A percentile compares a stretch with the other conserved stretches of the same genome.
These are phyloP conservation scores for Tricholoma hemisulphureum DNA, from an alignment of 768 basidiomycete species.

Conservation along the genomic window DNA sequence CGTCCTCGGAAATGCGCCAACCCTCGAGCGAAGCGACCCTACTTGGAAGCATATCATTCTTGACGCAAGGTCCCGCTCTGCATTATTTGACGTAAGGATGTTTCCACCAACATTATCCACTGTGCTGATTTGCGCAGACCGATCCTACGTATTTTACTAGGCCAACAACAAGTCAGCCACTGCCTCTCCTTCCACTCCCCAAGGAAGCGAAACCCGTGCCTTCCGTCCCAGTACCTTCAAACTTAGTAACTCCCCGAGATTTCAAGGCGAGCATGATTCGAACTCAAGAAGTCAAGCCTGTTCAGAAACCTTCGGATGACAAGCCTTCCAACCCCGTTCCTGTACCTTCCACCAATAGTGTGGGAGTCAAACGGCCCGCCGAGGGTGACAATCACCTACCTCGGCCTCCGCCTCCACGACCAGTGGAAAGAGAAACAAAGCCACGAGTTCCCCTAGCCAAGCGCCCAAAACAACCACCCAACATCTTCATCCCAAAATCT, in stretches of 20 bases:
- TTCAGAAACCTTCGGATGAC: not conserved
- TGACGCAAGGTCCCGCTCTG: constrained; percentile 67
- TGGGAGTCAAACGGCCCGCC: not conserved
- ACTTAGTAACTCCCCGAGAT: constrained; percentile 18
- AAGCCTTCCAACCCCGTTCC: not conserved
- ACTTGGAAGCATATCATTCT: constrained; percentile 76
- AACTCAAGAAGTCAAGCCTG: not conserved
- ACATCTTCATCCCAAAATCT: constrained; percentile 60
- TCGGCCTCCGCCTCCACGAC: not conserved
- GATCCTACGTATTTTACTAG: constrained; percentile 27
- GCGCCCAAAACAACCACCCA: constrained; percentile 39
- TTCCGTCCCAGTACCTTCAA: constrained; percentile 13
- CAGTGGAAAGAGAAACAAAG: not conserved
- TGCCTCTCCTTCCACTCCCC: constrained; percentile 21
- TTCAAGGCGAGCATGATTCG: constrained; percentile 8
- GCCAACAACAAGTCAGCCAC: constrained; percentile 5
- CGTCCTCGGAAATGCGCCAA: constrained; percentile 87
- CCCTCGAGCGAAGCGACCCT: constrained; percentile 80
- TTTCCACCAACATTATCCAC: not conserved
- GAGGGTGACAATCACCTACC: constrained; percentile 1
- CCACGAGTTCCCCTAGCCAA: constrained; percentile 24
- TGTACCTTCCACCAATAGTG: not conserved
- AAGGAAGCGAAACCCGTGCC: constrained; percentile 8
- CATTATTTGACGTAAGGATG: constrained; percentile 60
- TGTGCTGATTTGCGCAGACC: constrained; percentile 16